A percentile compares a stretch with the other conserved stretches of the same genome.
These are phyloP conservation scores for Lizonia empirigonia DNA, from an alignment of 2,329 filamentous ascomycete species.

Conservation along the genomic window DNA sequence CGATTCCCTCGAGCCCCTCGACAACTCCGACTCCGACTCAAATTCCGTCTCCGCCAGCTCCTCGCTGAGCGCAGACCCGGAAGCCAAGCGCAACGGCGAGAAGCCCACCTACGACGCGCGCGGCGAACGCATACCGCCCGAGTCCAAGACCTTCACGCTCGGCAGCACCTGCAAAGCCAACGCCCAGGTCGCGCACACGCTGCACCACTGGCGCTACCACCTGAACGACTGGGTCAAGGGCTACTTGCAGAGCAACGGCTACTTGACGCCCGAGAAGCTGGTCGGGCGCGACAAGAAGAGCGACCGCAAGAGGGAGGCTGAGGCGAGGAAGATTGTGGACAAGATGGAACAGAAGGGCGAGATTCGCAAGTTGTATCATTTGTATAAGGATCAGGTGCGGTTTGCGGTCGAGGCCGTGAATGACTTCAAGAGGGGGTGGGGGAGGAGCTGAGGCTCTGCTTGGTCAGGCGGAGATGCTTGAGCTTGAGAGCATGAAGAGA, in stretches of 20 bases:
- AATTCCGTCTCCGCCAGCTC: constrained; percentile 14
- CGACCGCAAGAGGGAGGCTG: constrained; percentile 62
- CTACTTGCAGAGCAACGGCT: constrained; percentile 63
- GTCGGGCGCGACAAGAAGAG: constrained; percentile 67
- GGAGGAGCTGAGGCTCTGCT: constrained; percentile 16
- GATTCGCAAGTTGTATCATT: constrained; percentile 65
- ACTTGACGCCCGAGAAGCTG: constrained; percentile 63
- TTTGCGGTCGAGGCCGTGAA: constrained; percentile 41
- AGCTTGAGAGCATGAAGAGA: no score
- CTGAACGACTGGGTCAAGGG: constrained; percentile 74
- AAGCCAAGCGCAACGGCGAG: constrained; percentile 28
- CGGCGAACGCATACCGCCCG: constrained; percentile 38
- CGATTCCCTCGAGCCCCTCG: constrained; percentile 68
- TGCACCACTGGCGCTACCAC: constrained; percentile 76
- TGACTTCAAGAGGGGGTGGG: constrained; percentile 33
- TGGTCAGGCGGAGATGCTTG: no score
- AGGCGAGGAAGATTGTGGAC: constrained; percentile 68
- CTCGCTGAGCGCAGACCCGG: constrained; percentile 35
- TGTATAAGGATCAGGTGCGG: constrained; percentile 66
- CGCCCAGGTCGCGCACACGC: constrained; percentile 71
- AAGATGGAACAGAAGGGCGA: constrained; percentile 65
- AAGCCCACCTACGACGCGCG: constrained; percentile 32
- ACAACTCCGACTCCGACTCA: constrained; percentile 27
- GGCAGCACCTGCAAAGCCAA: constrained; percentile 61
- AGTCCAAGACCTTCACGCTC: constrained; percentile 36